Base-by-base conservation (phyloP, 2,329 filamentous ascomycete genomes). In the Berkeleyomyces basicola region DNA sequence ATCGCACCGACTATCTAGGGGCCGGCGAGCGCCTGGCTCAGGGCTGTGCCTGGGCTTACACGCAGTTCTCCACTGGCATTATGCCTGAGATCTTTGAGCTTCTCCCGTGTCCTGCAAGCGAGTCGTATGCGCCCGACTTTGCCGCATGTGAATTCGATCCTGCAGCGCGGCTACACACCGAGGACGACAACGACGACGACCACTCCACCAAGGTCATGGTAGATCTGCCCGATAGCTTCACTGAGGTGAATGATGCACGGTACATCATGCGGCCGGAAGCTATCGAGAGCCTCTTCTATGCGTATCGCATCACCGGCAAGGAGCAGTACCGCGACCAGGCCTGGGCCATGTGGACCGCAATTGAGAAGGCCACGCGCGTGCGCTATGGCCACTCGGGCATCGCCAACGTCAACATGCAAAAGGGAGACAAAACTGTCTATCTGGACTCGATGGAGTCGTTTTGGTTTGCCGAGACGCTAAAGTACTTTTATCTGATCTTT, bases 251-350 rank as follows among this genome's bases (percentile, higher is more conserved):
- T 47, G 80, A 85, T 63, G 72, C 75, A 43, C 77, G 78, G 62
- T 88, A 88, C 69, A 81, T 87, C 39, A 75, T 89, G 55, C 79
- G 85, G 63, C 87, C 87, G 16, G 87, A 92, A 73, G 87, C 87
- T 1, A 89, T 92, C 61, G 88, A 92, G 70, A 78, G 76, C 66
- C 72, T 82, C 10, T 82, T 82, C 64, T 67, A 80, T 55, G 73
- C 81, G 67, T 81, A 80, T 66, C 75, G 79, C 16, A 74, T 80
- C 58, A 81, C 78, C 0, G 79, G 76, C 1, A 71, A 76, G 44
- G 58, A 71, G 1, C 72, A 76, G 39, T 75, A 78, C 66, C 77
- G 77, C 66, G 77, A 80, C 11, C 72, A 74, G 55, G 79, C 79
- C 0, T 81, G 79, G 79, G 69, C 71, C 4, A 81, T 81, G 79